These are phyloP conservation scores for Trichomonas tenax DNA, from an alignment of 208 protist species.

Conservation along the genomic window DNA sequence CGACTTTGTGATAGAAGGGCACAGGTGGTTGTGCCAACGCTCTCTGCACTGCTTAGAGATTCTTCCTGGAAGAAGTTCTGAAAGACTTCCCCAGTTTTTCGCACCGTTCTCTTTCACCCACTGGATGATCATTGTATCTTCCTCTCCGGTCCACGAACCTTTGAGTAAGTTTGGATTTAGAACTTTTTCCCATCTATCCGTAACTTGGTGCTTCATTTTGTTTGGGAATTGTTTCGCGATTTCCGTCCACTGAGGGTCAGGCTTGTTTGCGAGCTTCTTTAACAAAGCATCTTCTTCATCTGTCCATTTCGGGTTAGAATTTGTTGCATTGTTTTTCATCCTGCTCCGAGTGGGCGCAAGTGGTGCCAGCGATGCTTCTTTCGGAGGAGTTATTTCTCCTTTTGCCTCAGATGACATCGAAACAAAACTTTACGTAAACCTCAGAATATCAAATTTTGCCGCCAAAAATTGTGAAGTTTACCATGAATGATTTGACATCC, in stretches of 20 bases:
- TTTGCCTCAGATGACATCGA: no score
- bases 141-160: conserved; percentile 13
- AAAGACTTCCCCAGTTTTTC: neutral
- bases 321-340: neutral
- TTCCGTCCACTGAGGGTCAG: neutral
- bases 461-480: no score
- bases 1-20: neutral
- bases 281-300: neutral
- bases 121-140: conserved; percentile 36
- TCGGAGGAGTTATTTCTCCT: no score
- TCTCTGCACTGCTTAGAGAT: neutral
- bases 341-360: neutral
- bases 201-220: neutral
- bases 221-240: neutral
- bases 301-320: neutral
- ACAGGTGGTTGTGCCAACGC: neutral
- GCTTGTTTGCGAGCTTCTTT: neutral
- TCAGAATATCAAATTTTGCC: no score
- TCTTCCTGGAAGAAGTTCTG: neutral
- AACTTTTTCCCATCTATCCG: neutral
- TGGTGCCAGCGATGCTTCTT: neutral
- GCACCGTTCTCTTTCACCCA: conserved; percentile 18
- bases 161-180: neutral
- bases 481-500: no score
- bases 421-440: no score